Percentiles rank a stretch among this genome's conserved stretches.
These are phyloP conservation scores for Cladosporium oxysporum DNA, from an alignment of 2,329 filamentous ascomycete species.

Conservation along the genomic window DNA sequence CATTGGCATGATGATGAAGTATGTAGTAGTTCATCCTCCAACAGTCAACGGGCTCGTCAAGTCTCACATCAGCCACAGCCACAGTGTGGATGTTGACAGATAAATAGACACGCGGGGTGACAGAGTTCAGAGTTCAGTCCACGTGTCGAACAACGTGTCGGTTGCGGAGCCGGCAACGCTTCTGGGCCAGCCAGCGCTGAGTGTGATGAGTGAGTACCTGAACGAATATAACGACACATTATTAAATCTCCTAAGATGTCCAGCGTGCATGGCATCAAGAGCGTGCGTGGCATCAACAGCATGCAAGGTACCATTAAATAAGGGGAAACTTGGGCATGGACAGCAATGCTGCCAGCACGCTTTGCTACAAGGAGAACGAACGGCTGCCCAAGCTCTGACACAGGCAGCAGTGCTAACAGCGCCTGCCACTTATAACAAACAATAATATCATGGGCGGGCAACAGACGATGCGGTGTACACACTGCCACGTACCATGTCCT, in stretches of 20 bases:
- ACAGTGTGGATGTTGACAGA: neutral
- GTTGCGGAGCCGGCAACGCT: conserved; percentile 12
- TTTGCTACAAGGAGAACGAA: neutral
- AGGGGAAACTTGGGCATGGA: neutral
- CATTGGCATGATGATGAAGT: neutral
- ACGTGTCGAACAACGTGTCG: conserved; percentile 3
- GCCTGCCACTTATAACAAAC: neutral
- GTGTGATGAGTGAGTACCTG: neutral
- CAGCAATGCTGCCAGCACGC: conserved; percentile 1
- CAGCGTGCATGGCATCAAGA: neutral
- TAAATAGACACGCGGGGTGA: neutral
- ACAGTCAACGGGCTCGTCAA: neutral
- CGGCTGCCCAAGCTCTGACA: neutral
- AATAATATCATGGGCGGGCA: neutral
- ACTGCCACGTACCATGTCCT: neutral
- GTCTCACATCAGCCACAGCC: conserved; percentile 5
- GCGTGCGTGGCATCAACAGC: neutral
- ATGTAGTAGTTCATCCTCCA: neutral
- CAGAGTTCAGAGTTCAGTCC: conserved; percentile 3
- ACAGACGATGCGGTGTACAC: neutral
- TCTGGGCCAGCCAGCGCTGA: neutral
- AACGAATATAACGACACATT: neutral
- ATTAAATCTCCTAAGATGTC: neutral
- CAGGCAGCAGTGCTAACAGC: neutral
- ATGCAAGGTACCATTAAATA: neutral